Conservation (phyloP, 768 basidiomycete species). For the Amanita subjunquillea region DNA sequence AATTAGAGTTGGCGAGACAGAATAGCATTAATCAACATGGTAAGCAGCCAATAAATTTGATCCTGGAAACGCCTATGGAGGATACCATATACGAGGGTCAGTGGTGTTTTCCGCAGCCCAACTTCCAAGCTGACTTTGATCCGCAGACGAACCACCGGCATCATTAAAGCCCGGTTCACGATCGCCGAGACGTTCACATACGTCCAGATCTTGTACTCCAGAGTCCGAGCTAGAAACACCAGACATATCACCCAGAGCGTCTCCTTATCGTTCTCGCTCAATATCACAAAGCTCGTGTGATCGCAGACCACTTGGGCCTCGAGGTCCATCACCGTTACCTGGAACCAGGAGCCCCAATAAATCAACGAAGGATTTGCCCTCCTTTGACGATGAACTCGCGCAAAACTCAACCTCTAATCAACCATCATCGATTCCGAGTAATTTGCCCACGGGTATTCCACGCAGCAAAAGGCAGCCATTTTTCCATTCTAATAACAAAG, state of each 20-base stretch:
- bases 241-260: slow-evolving; percentile 14
- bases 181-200: slow-evolving; percentile 32
- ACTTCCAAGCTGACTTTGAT: slow-evolving; percentile 7
- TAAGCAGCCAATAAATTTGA: slow-evolving; percentile 25
- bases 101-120: slow-evolving; percentile 7
- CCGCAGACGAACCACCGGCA: slow-evolving; percentile 49
- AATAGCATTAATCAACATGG: slow-evolving; percentile 75
- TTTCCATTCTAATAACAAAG: slow-evolving; percentile 39
- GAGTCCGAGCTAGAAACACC: slow-evolving; percentile 30
- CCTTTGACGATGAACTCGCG: slow-evolving; percentile 35
- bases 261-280: slow-evolving; percentile 30
- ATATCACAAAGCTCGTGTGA: slow-evolving; percentile 41
- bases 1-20: slow-evolving; percentile 71
- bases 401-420: slow-evolving; percentile 21
- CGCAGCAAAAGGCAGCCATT: slow-evolving; percentile 67
- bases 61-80: slow-evolving; percentile 39
- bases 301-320: slow-evolving; percentile 61
- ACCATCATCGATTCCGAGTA: slow-evolving; percentile 14
- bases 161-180: slow-evolving; percentile 46
- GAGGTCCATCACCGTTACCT: slow-evolving; percentile 63
- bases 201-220: slow-evolving; percentile 37
- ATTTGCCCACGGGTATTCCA: slow-evolving; percentile 42
- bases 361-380: slow-evolving; percentile 25
- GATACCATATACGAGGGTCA: slow-evolving; percentile 75
- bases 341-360: slow-evolving; percentile 28